phyloP scores from a whole-genome alignment of 306 rosid genomes.

The Lablab purpureus region DNA sequence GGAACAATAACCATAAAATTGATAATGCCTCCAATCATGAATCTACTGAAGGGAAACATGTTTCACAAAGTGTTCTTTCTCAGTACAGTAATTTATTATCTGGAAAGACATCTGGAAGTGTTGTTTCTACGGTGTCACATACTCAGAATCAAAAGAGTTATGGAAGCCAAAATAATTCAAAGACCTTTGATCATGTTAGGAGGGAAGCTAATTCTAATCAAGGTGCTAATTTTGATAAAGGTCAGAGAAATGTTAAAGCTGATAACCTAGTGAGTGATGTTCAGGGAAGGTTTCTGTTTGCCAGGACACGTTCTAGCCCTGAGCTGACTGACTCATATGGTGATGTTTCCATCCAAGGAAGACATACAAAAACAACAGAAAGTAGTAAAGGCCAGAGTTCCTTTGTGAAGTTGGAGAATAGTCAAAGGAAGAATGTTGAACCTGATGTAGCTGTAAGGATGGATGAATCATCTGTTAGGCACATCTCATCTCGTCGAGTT shows the following conservation, averaged over 20 bases:
- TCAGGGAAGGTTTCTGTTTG: constrained; percentile 79
- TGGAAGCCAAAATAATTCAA: constrained; percentile 61
- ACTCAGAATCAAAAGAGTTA: constrained; percentile 62
- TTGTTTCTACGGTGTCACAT: constrained; percentile 55
- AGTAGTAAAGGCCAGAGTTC: constrained; percentile 59
- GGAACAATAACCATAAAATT: constrained; percentile 56
- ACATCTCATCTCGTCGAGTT: constrained; percentile 53
- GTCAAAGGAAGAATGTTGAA: constrained; percentile 66
- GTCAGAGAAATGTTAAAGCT: constrained; percentile 61
- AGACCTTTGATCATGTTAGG: constrained; percentile 60
- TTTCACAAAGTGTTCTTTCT: constrained; percentile 56
- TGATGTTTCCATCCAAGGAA: constrained; percentile 76
- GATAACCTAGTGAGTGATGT: constrained; percentile 59
- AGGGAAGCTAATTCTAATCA: constrained; percentile 60
- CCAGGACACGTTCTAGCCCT: constrained; percentile 97
- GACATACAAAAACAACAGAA: constrained; percentile 62
- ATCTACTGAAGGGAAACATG: constrained; percentile 51
- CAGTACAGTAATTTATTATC: constrained; percentile 59
- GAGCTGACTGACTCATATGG: constrained; percentile 88
- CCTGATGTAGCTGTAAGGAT: constrained; percentile 59
- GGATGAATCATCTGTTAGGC: constrained; percentile 64
- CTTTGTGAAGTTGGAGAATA: constrained; percentile 66
- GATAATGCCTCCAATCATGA: constrained; percentile 60
- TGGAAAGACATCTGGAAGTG: constrained; percentile 59
- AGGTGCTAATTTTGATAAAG: constrained; percentile 59